These are phyloP conservation scores for Fusarium nurragi DNA, from an alignment of 2,329 filamentous ascomycete genomes.

Conservation along the genomic window DNA sequence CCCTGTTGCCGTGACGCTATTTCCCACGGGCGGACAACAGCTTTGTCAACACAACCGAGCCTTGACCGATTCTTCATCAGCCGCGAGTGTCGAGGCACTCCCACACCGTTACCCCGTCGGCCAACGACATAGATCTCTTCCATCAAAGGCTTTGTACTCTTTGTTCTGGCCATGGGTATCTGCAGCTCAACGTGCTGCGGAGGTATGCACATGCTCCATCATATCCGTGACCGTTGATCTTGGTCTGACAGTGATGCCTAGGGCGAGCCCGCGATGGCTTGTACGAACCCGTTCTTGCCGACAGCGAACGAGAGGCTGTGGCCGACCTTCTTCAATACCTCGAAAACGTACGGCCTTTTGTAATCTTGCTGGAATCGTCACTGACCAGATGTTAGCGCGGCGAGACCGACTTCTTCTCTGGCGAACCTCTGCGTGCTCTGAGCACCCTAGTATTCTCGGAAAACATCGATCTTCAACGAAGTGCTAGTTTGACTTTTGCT, in stretches of 20 bases:
- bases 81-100: slow-evolving; percentile 18
- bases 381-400: slow-evolving; percentile 71
- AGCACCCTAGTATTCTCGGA: slow-evolving; percentile 98
- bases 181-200: slow-evolving; percentile 69
- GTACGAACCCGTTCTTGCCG: slow-evolving; percentile 88
- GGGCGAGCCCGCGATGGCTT: slow-evolving; percentile 82
- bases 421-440: slow-evolving; percentile 90
- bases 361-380: background rate
- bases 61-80: slow-evolving; percentile 21
- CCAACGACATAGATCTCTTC: slow-evolving; percentile 19
- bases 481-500: slow-evolving; percentile 96
- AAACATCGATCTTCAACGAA: slow-evolving; percentile 97
- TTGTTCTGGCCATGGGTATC: slow-evolving; percentile 64
- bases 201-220: slow-evolving; percentile 45
- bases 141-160: slow-evolving; percentile 27
- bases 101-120: slow-evolving; percentile 10
- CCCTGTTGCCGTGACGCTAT: slow-evolving; percentile 42
- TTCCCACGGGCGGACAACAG: slow-evolving; percentile 29
- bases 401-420: slow-evolving; percentile 98
- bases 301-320: slow-evolving; percentile 96
- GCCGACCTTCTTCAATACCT: slow-evolving; percentile 95
- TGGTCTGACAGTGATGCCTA: slow-evolving; percentile 47
- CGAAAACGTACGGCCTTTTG: slow-evolving; percentile 77
- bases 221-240: slow-evolving; percentile 5
- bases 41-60: slow-evolving; percentile 35